These are phyloP conservation scores for Pythium dissimile DNA, from an alignment of 352 stramenopile species.

Conservation along the genomic window DNA sequence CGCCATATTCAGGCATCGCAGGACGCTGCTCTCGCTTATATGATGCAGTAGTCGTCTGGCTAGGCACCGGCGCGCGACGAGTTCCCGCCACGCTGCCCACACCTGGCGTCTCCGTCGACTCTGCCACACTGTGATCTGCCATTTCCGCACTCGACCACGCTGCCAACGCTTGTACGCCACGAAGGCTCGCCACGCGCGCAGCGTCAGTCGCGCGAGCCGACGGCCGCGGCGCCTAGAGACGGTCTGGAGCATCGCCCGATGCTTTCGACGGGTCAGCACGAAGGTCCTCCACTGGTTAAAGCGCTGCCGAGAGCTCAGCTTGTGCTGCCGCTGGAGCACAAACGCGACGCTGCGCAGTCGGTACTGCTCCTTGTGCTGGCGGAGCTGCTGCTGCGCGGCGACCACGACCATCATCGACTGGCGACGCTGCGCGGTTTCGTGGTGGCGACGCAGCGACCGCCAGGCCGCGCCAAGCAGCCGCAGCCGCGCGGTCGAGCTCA, in stretches of 20 bases:
- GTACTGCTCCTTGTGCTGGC: constrained; percentile 30
- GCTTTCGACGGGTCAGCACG: constrained; percentile 11
- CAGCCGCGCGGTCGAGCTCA: background rate
- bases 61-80: background rate
- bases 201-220: background rate
- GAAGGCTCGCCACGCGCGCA: constrained; percentile 1
- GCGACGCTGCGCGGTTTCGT: constrained; percentile 20
- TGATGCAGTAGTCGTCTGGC: background rate
- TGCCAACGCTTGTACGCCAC: background rate
- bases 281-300: constrained; percentile 25
- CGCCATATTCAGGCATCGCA: background rate
- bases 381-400: constrained; percentile 27
- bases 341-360: constrained; percentile 23
- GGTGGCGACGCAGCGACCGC: constrained; percentile 10
- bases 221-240: constrained; percentile 11
- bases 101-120: background rate
- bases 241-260: background rate
- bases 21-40: background rate
- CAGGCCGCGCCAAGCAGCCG: constrained; percentile 10
- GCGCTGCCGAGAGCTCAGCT: constrained; percentile 5
- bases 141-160: background rate
- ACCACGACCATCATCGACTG: constrained; percentile 37
- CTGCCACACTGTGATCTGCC: background rate
- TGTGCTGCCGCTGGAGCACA: constrained; percentile 24
- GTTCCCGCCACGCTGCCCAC: background rate